Percentiles rank a stretch among this genome's conserved stretches.
Conservation (phyloP, 1,284 basidiomycete genomes). For the Phellopilus nigrolimitatus region DNA sequence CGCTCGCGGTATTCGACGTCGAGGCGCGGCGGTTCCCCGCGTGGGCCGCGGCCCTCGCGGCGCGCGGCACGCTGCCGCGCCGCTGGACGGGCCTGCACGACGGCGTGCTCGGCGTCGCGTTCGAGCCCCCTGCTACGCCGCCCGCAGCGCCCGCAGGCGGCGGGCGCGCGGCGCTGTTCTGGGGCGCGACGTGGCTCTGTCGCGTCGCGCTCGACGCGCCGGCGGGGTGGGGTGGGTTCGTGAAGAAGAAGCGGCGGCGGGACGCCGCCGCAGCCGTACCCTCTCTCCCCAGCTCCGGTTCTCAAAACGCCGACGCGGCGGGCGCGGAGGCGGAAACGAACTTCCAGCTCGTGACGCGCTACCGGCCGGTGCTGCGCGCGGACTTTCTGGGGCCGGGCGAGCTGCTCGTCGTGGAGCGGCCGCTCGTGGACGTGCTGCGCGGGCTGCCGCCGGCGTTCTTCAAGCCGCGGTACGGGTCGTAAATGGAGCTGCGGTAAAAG, state of each 20-base stretch:
- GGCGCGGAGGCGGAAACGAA: conserved; percentile 24
- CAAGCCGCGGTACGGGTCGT: conserved; percentile 70
- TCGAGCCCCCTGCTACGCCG: conserved; percentile 41
- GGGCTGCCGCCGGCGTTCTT: conserved; percentile 82
- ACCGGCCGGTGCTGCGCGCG: conserved; percentile 75
- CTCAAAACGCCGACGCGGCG: conserved; percentile 21
- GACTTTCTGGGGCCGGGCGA: conserved; percentile 73
- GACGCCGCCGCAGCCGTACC: conserved; percentile 13
- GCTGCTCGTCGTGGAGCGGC: conserved; percentile 84
- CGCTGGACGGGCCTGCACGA: conserved; percentile 62
- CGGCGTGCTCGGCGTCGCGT: conserved; percentile 65
- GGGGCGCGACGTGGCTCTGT: conserved; percentile 85
- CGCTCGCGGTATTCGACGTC: conserved; percentile 80
- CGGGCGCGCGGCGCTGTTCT: conserved; percentile 47
- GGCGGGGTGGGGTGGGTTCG: conserved; percentile 32
- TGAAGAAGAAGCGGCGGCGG: conserved; percentile 37
- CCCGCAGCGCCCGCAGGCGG: conserved; percentile 7
- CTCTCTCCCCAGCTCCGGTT: neutral
- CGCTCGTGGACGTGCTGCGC: conserved; percentile 80
- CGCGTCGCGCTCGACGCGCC: conserved; percentile 57
- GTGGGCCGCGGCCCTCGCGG: conserved; percentile 61
- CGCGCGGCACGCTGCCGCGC: conserved; percentile 45
- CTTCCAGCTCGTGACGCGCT: conserved; percentile 74
- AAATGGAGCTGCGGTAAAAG: neutral
- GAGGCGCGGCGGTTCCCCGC: conserved; percentile 75